Conservation (phyloP, 768 basidiomycete species). For the Agaricus blazei region DNA sequence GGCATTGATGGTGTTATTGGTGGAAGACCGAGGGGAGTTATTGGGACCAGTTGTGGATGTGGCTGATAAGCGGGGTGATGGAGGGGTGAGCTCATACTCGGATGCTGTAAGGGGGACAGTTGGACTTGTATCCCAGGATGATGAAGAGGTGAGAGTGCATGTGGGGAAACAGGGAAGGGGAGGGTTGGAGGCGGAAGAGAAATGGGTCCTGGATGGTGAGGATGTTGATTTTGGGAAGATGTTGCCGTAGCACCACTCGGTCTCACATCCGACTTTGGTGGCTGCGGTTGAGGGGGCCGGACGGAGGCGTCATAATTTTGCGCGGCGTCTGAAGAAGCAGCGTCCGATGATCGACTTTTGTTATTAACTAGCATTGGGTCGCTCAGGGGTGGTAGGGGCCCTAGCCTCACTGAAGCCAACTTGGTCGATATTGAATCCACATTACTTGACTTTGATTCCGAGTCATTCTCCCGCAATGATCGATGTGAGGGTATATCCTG, state of each 20-base stretch:
- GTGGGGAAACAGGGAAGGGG: conserved; percentile 19
- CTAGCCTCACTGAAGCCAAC: not conserved
- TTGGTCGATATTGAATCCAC: conserved; percentile 10
- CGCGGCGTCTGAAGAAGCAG: not conserved
- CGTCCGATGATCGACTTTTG: not conserved
- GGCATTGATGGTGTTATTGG: conserved; percentile 98
- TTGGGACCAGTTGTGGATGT: conserved; percentile 22
- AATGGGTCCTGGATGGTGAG: conserved; percentile 67
- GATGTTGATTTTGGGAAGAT: conserved; percentile 14
- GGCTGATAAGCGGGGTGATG: conserved; percentile 15
- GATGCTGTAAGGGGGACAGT: conserved; percentile 35
- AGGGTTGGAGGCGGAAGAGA: conserved; percentile 55
- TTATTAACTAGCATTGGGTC: not conserved
- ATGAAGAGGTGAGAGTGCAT: conserved; percentile 20
- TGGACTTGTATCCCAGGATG: conserved; percentile 24
- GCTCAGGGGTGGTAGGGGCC: not conserved
- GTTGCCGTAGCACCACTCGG: conserved; percentile 4
- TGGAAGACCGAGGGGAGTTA: conserved; percentile 79
- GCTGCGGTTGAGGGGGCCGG: conserved; percentile 1
- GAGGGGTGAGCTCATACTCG: conserved; percentile 25
- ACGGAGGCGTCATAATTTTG: not conserved
- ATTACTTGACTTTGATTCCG: not conserved
- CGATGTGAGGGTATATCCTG: not conserved
- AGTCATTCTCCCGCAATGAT: not conserved
- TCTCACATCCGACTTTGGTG: conserved; percentile 1